Evolutionary conservation across 768 basidiomycete genomes (phyloP).

Genomic region (Pleurotus cornucopiae): DNA sequence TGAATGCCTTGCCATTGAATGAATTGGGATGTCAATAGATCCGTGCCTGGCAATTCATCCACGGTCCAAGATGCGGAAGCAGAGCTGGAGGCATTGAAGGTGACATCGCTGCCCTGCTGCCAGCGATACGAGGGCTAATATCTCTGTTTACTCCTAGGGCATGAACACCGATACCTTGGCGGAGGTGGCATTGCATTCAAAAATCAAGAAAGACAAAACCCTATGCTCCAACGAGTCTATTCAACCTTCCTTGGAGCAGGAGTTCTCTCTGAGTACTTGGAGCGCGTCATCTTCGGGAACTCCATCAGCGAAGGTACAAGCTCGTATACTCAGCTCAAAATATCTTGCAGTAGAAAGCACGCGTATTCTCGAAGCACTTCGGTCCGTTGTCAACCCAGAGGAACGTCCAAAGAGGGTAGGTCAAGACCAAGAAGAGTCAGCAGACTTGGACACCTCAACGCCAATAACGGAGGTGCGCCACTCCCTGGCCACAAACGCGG

Average conservation of each 20-base stretch:
- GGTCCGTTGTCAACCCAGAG: slow-evolving; percentile 32
- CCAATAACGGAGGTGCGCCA: slow-evolving; percentile 19
- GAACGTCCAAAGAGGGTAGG: slow-evolving; percentile 7
- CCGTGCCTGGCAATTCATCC: slow-evolving; percentile 16
- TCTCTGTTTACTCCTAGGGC: slow-evolving; percentile 32
- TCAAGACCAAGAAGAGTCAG: slow-evolving; percentile 1
- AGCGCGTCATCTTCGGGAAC: slow-evolving; percentile 36
- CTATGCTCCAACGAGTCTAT: slow-evolving; percentile 49
- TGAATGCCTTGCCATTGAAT: neutral
- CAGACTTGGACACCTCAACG: slow-evolving; percentile 15
- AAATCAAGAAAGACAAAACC: slow-evolving; percentile 67
- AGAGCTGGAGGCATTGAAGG: slow-evolving; percentile 66
- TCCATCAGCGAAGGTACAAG: slow-evolving; percentile 56
- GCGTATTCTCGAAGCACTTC: slow-evolving; percentile 46
- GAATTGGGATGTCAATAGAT: too few relatives aligned
- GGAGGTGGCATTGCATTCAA: slow-evolving; percentile 61
- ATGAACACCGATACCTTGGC: slow-evolving; percentile 57
- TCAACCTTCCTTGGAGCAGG: slow-evolving; percentile 37
- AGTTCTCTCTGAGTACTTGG: slow-evolving; percentile 28
- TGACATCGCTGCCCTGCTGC: slow-evolving; percentile 20
- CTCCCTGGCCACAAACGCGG: slow-evolving; percentile 15
- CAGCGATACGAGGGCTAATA: neutral
- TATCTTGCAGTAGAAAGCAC: slow-evolving; percentile 57
- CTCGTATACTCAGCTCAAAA: slow-evolving; percentile 74
- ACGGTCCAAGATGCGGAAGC: slow-evolving; percentile 48